Percentiles rank a stretch among this genome's conserved stretches.
Conservation (phyloP, 2,329 filamentous ascomycete genomes). For the Dactylellina drechsleri region DNA sequence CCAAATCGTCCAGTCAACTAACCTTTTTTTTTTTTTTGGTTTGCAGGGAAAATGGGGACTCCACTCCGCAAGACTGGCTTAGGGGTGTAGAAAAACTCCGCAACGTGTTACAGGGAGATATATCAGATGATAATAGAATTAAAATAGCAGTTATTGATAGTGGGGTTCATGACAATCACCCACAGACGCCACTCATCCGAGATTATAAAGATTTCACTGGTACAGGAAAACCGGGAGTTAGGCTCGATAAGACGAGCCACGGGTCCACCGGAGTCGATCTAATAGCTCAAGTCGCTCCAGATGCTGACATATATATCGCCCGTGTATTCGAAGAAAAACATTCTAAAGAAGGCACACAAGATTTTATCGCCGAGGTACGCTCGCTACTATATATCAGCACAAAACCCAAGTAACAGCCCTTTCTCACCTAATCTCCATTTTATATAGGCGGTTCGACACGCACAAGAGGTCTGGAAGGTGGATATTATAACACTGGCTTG, state of each 20-base stretch:
- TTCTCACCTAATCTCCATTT: not conserved
- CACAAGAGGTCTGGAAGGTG: not conserved
- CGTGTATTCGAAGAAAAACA: slow-evolving; percentile 3
- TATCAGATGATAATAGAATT: slow-evolving; percentile 6
- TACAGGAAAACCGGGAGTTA: not conserved
- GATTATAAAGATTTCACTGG: slow-evolving; percentile 4
- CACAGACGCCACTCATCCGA: not conserved
- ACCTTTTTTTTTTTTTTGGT: not conserved
- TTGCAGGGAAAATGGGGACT: not conserved
- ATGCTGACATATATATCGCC: slow-evolving; percentile 7
- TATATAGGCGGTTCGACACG: not conserved
- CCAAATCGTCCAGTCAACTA: not conserved
- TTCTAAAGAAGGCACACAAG: not conserved
- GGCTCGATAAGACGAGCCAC: slow-evolving; percentile 7
- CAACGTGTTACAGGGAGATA: not conserved
- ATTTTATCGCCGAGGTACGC: slow-evolving; percentile 8
- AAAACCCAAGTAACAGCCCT: not conserved
- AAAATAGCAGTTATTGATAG: slow-evolving; percentile 9
- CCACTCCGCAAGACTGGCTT: slow-evolving; percentile 2
- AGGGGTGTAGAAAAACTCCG: not conserved
- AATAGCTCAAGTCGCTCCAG: not conserved
- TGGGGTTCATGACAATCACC: not conserved
- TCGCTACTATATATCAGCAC: not conserved
- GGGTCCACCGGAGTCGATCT: slow-evolving; percentile 4
- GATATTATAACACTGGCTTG: slow-evolving; percentile 7